phyloP scores from a whole-genome alignment of 2,329 filamentous ascomycete species.

The Penicillium hordei region DNA sequence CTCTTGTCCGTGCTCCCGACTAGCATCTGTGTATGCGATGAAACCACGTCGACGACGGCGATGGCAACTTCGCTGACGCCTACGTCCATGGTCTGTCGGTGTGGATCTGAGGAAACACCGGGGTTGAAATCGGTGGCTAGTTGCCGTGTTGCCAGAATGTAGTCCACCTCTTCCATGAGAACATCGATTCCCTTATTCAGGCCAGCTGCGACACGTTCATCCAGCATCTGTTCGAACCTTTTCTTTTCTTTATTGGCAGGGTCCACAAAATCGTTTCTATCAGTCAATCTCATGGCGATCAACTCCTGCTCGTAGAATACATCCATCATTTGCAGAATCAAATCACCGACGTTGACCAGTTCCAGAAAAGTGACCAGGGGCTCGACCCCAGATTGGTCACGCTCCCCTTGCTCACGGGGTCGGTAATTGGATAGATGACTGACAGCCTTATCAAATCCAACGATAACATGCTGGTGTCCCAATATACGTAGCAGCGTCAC shows the following conservation, averaged over 20 bases:
- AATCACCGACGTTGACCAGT: conserved; percentile 93
- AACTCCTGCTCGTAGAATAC: conserved; percentile 98
- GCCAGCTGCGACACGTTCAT: conserved; percentile 92
- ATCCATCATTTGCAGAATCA: conserved; percentile 98
- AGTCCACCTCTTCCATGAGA: conserved; percentile 97
- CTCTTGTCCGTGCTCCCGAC: conserved; percentile 95
- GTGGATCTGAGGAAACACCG: conserved; percentile 37
- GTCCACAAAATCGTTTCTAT: conserved; percentile 92
- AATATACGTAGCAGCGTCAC: conserved; percentile 79
- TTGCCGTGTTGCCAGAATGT: conserved; percentile 86
- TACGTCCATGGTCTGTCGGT: conserved; percentile 38
- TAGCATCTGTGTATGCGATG: conserved; percentile 87
- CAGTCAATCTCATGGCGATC: conserved; percentile 74
- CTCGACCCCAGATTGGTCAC: conserved; percentile 71
- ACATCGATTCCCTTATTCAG: conserved; percentile 98
- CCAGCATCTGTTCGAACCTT: conserved; percentile 97
- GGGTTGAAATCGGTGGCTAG: conserved; percentile 89
- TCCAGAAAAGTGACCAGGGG: conserved; percentile 95
- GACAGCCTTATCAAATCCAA: conserved; percentile 92
- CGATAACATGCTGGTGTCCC: conserved; percentile 81
- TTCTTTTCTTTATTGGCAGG: conserved; percentile 93
- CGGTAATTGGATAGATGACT: conserved; percentile 89
- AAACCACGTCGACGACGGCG: conserved; percentile 80
- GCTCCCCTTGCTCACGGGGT: conserved; percentile 68
- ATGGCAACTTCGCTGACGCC: conserved; percentile 77